phyloP scores from a whole-genome alignment of 2,329 filamentous ascomycete genomes.

The Talaromyces sp. region DNA sequence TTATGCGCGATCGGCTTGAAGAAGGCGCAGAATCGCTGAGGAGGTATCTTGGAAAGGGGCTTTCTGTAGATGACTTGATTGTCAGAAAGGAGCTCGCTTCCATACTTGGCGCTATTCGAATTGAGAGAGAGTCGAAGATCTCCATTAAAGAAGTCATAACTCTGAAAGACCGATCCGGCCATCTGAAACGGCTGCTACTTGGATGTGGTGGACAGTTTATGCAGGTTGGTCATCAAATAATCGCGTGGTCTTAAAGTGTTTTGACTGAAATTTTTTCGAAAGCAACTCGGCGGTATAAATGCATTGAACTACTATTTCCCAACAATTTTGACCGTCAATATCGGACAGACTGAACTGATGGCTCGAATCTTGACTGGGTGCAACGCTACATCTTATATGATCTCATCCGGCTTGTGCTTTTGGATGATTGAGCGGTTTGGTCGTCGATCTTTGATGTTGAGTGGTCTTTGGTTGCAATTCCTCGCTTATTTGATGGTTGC shows the following conservation, averaged over 20 bases:
- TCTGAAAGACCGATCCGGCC: constrained; percentile 21
- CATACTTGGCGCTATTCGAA: neutral
- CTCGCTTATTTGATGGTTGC: constrained; percentile 24
- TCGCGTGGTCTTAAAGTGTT: neutral
- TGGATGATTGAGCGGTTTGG: constrained; percentile 27
- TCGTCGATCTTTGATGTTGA: constrained; percentile 23
- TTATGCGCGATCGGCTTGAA: constrained; percentile 48
- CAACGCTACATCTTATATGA: constrained; percentile 24
- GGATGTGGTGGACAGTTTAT: constrained; percentile 28
- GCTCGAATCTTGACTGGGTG: constrained; percentile 21
- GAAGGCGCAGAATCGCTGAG: constrained; percentile 46
- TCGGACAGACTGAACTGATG: constrained; percentile 20
- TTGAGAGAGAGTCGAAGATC: neutral
- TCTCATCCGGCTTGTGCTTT: constrained; percentile 22
- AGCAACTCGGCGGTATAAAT: constrained; percentile 44
- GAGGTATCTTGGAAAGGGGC: constrained; percentile 39
- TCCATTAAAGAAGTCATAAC: constrained; percentile 32
- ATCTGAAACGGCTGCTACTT: constrained; percentile 24
- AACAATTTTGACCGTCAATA: constrained; percentile 34
- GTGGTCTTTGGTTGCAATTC: constrained; percentile 21
- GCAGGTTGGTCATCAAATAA: constrained; percentile 26
- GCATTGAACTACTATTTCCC: constrained; percentile 40
- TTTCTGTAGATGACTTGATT: neutral
- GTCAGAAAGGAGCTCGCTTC: neutral
- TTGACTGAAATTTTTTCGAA: neutral